Evolutionary conservation across 208 protist genomes (phyloP).

Genomic region (Trypanosoma lewisi): DNA sequence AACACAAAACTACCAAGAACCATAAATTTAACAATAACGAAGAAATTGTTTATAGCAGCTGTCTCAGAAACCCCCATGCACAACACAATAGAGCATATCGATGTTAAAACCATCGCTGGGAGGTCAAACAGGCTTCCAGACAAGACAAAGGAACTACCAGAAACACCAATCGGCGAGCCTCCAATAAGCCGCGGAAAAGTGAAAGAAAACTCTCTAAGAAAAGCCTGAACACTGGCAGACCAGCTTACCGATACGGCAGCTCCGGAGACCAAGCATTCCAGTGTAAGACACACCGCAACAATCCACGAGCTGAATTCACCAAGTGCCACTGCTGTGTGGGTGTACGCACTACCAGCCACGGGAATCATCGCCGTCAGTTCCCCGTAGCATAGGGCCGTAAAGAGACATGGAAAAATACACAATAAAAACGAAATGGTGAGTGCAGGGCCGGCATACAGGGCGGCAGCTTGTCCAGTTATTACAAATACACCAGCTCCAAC

Average conservation of each 20-base stretch:
- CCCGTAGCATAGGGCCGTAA: slow-evolving; percentile 42
- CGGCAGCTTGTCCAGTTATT: slow-evolving; percentile 40
- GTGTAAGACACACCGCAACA: slow-evolving; percentile 36
- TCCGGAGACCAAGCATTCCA: slow-evolving; percentile 42
- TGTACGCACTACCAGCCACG: slow-evolving; percentile 37
- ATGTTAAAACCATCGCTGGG: slow-evolving; percentile 22
- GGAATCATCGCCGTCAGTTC: slow-evolving; percentile 41
- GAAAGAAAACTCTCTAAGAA: slow-evolving; percentile 25
- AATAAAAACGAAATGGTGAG: slow-evolving; percentile 33
- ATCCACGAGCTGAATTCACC: slow-evolving; percentile 40
- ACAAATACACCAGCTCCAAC: slow-evolving; percentile 53
- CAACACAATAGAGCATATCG: slow-evolving; percentile 24
- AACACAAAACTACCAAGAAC: slow-evolving; percentile 34
- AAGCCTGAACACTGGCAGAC: slow-evolving; percentile 16
- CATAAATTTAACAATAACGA: slow-evolving; percentile 31
- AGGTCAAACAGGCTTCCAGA: slow-evolving; percentile 25
- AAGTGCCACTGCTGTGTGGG: slow-evolving; percentile 34
- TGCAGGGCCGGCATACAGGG: slow-evolving; percentile 36
- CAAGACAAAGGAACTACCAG: slow-evolving; percentile 10
- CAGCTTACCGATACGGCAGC: slow-evolving; percentile 38
- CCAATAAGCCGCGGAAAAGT: slow-evolving; percentile 6
- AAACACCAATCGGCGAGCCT: slow-evolving; percentile 14
- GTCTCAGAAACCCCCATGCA: slow-evolving; percentile 32
- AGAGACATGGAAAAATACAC: slow-evolving; percentile 32
- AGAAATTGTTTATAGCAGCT: slow-evolving; percentile 30